Conservation (phyloP, 2,329 filamentous ascomycete species). For the Chaetomiaceae sp. region DNA sequence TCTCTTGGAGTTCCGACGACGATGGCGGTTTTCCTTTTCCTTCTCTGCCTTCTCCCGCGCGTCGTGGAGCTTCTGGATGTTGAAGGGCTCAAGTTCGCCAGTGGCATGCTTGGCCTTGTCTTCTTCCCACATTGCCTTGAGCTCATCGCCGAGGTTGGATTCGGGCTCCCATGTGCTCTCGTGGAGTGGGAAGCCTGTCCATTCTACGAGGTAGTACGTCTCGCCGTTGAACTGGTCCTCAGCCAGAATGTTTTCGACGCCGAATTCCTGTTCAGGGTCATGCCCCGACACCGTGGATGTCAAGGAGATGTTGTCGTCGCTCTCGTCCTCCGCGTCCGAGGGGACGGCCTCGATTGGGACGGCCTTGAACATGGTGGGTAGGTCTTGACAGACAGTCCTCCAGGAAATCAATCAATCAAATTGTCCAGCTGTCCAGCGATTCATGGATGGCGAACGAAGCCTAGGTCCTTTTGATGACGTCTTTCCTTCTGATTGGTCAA, state of each 20-base stretch:
- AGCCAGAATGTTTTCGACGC: conserved; percentile 50
- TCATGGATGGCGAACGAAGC: too few relatives aligned
- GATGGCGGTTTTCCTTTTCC: conserved; percentile 35
- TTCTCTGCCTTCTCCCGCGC: conserved; percentile 29
- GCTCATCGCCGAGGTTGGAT: conserved; percentile 36
- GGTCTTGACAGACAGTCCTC: too few relatives aligned
- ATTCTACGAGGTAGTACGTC: conserved; percentile 56
- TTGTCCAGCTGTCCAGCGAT: too few relatives aligned
- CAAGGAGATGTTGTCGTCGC: conserved; percentile 50
- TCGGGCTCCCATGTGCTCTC: conserved; percentile 53
- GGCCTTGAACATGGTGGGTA: conserved; percentile 6
- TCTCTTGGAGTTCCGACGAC: conserved; percentile 42
- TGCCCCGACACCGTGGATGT: conserved; percentile 44
- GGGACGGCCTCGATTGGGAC: neutral
- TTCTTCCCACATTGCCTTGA: conserved; percentile 41
- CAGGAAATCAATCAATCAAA: too few relatives aligned
- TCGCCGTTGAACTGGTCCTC: conserved; percentile 34
- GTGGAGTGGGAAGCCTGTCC: conserved; percentile 56
- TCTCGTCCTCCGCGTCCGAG: conserved; percentile 8
- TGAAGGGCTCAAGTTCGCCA: conserved; percentile 34
- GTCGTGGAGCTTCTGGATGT: conserved; percentile 35
- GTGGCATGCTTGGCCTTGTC: conserved; percentile 35
- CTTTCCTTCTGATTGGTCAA: too few relatives aligned
- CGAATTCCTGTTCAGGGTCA: conserved; percentile 44
- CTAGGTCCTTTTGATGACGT: too few relatives aligned